These are phyloP conservation scores for Botrytis porri DNA, from an alignment of 2,329 filamentous ascomycete species.

Conservation along the genomic window DNA sequence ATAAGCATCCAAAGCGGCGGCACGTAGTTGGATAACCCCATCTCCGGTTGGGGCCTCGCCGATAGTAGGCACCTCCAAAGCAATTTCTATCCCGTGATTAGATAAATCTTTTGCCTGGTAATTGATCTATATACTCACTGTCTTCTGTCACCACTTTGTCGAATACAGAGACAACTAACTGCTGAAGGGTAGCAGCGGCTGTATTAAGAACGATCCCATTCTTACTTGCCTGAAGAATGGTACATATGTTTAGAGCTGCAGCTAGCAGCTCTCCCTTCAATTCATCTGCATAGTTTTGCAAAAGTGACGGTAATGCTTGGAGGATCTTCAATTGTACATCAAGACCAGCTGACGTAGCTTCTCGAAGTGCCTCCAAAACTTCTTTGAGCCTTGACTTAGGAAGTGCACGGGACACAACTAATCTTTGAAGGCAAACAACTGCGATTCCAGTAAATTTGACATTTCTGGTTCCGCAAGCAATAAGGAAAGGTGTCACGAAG, in stretches of 20 bases:
- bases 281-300: conserved; percentile 86
- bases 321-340: conserved; percentile 96
- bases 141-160: conserved; percentile 87
- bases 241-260: conserved; percentile 84
- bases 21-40: conserved; percentile 62
- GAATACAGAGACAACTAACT: conserved; percentile 87
- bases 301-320: conserved; percentile 81
- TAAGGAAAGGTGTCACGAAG: conserved; percentile 90
- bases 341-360: conserved; percentile 74
- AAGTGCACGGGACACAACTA: conserved; percentile 78
- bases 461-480: conserved; percentile 89
- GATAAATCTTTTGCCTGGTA: neutral
- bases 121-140: conserved; percentile 49
- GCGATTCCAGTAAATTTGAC: conserved; percentile 85
- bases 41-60: conserved; percentile 67
- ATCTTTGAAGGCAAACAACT: conserved; percentile 81
- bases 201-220: conserved; percentile 93
- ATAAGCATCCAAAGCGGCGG: conserved; percentile 82
- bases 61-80: conserved; percentile 53
- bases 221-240: conserved; percentile 85
- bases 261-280: conserved; percentile 78
- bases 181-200: conserved; percentile 92
- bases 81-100: conserved; percentile 32
- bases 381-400: conserved; percentile 78
- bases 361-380: conserved; percentile 81